Evolutionary conservation across 495 filamentous ascomycete genomes (phyloP), one percentile per base, ranked within the genome.

Genomic region (Penicillium manginii): DNA sequence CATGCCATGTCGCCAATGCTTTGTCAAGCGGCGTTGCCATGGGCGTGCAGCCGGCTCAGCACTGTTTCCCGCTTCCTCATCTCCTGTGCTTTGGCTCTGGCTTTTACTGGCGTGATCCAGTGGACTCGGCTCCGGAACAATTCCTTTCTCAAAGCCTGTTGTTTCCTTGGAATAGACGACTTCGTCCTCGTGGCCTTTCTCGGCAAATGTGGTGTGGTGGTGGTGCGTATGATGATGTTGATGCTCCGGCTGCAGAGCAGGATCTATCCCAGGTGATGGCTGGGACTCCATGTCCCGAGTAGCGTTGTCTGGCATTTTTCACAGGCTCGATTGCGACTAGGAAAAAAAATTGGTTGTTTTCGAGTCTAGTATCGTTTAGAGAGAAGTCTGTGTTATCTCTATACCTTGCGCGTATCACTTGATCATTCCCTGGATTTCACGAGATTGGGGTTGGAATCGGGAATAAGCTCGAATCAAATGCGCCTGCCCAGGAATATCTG

Each of bases 221-320:
- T 80, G 66, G 64, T 86, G 83, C 6, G 50, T 57, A 59, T 84
- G 81, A 29, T 73, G 77, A 62, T 85, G 83, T 62, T 85, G 68
- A 23, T 71, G 45, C 18, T 58, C 55, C 4, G 59, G 39, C 47
- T 65, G 57, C 35, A 68, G 49, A 22, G 47, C 62, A 2, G 67
- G 67, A 32, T 70, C 67, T 52, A 45, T 31, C 35, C 49, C 48
- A 23, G 26, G 50, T 2, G 46, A 29, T 33, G 6, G 18, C 10
- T 33, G 43, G 10, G 54, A 32, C 21, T 32, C 46, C n/a, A 37
- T 32, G 32, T 55, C 48, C 15, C 6, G 23, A 9, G 58, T 11
- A 10, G 46, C n/a, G n/a, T 45, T 37, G n/a, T 52, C 54, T 21
- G 17, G 22, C 45, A 47, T 47, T 43, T 18, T 42, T 43, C n/a